These are phyloP conservation scores for Plasmodium knowlesi DNA, from an alignment of 169 alveolate genomes.

Conservation along the genomic window DNA sequence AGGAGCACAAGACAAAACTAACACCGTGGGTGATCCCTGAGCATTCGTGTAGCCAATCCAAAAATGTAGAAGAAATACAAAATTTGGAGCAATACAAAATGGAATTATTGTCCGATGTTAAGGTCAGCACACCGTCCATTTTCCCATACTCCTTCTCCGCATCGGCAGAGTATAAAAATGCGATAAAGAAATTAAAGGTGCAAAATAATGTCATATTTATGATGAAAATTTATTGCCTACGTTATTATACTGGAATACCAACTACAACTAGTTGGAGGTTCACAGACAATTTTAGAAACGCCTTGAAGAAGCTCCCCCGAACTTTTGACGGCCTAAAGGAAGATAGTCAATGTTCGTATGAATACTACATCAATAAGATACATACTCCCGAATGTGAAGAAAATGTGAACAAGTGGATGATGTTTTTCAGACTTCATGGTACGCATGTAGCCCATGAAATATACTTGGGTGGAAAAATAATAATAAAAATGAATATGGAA, in stretches of 20 bases:
- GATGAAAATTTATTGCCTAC: slow-evolving; percentile 87
- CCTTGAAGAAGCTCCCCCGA: slow-evolving; percentile 63
- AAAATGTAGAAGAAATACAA: slow-evolving; percentile 71
- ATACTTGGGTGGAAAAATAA: slow-evolving; percentile 89
- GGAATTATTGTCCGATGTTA: slow-evolving; percentile 87
- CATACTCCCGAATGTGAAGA: slow-evolving; percentile 79
- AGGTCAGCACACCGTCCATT: slow-evolving; percentile 77
- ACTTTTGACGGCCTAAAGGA: slow-evolving; percentile 74
- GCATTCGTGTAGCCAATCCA: slow-evolving; percentile 75
- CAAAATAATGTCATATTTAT: slow-evolving; percentile 80
- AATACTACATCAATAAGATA: slow-evolving; percentile 72
- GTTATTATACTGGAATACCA: slow-evolving; percentile 88
- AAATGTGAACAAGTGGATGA: slow-evolving; percentile 86
- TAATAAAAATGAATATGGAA: slow-evolving; percentile 83
- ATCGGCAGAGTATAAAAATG: slow-evolving; percentile 85
- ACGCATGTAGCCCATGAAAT: slow-evolving; percentile 87
- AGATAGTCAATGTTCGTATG: slow-evolving; percentile 69
- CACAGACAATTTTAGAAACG: slow-evolving; percentile 78
- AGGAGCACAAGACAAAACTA: neutral
- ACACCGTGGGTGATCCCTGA: slow-evolving; percentile 75
- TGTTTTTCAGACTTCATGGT: slow-evolving; percentile 85
- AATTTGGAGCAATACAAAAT: slow-evolving; percentile 80
- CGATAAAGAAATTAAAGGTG: slow-evolving; percentile 78
- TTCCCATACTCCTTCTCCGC: slow-evolving; percentile 86
- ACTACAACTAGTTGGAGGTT: slow-evolving; percentile 75